Evolutionary conservation across 257 asterid genomes (phyloP).

Genomic region (Henckelia pumila): DNA sequence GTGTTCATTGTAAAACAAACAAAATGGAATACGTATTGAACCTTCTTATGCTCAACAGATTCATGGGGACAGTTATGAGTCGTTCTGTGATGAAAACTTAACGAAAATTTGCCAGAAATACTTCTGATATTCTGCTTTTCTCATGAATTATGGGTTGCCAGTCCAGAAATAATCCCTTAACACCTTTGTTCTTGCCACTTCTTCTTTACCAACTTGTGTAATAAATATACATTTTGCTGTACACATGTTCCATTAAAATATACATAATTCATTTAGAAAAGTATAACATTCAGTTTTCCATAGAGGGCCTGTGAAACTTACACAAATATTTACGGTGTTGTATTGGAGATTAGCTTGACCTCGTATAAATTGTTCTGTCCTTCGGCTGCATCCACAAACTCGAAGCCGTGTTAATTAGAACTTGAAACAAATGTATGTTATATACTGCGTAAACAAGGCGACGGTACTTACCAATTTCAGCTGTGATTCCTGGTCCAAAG

Average conservation of each 20-base stretch:
- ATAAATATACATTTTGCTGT: background rate
- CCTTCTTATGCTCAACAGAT: background rate
- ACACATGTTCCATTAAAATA: constrained; percentile 29
- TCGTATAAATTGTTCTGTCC: constrained; percentile 60
- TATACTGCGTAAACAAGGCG: background rate
- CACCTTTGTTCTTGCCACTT: background rate
- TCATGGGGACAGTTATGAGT: background rate
- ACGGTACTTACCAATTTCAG: constrained; percentile 70
- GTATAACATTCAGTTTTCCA: constrained; percentile 1
- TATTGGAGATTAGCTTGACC: constrained; percentile 72
- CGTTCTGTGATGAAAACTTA: background rate
- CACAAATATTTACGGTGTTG: constrained; percentile 39
- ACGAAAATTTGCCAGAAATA: too few species aligned
- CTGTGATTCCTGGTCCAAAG: constrained; percentile 94
- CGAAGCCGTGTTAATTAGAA: background rate
- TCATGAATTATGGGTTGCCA: background rate
- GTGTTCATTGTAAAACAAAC: background rate
- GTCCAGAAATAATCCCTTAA: too few species aligned
- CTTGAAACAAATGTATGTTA: background rate
- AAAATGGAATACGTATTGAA: background rate
- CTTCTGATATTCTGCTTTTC: too few species aligned
- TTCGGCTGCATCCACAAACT: constrained; percentile 57
- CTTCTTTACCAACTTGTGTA: background rate
- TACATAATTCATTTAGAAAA: constrained; percentile 19
- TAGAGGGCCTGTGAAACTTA: background rate